phyloP scores from a whole-genome alignment of 2,329 filamentous ascomycete species.

The Aspergillus floridensis region DNA sequence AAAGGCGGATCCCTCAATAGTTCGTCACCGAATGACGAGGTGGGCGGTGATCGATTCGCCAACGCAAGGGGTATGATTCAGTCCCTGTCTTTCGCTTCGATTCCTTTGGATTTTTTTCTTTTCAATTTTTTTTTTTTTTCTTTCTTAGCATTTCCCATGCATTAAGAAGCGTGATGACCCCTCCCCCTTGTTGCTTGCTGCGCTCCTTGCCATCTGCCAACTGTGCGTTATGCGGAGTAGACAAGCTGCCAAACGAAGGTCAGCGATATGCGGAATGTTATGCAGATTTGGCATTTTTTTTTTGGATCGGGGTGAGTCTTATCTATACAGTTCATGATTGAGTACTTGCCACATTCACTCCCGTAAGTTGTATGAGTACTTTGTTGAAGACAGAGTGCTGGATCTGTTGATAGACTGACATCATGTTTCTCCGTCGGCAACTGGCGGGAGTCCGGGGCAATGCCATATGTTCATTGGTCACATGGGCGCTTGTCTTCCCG shows the following conservation, averaged over 20 bases:
- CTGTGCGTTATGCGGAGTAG: neutral
- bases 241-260: neutral
- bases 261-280: neutral
- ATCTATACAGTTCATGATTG: neutral
- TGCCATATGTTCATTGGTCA: conserved; percentile 4
- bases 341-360: neutral
- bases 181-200: neutral
- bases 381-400: too few species aligned
- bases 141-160: neutral
- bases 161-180: neutral
- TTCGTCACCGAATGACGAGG: neutral
- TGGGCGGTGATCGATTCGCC: neutral
- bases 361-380: neutral
- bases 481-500: conserved; percentile 18
- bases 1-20: neutral
- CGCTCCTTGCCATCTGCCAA: neutral
- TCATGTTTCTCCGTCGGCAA: neutral
- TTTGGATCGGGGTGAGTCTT: neutral
- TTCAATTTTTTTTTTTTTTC: neutral
- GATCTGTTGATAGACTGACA: neutral
- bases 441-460: neutral
- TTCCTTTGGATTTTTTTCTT: neutral
- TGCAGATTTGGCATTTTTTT: neutral
- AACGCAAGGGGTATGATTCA: neutral
- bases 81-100: neutral